A percentile compares a stretch with the other conserved stretches of the same genome.
phyloP scores from a whole-genome alignment of 192 early-diverging fungal genomes.

The Coemansia sp. region DNA sequence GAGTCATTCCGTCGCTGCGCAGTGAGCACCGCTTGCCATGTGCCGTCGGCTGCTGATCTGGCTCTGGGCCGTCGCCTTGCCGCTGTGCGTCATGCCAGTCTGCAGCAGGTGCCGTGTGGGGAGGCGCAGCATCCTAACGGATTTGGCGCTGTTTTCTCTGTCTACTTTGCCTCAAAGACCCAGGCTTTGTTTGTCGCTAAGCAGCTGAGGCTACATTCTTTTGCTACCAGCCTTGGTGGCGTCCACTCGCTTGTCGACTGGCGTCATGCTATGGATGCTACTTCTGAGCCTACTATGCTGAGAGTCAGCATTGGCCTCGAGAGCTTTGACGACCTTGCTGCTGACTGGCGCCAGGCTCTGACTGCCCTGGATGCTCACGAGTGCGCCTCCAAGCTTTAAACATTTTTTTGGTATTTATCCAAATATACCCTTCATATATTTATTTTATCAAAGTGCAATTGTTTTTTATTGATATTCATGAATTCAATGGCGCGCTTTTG shows the following conservation, averaged over 20 bases:
- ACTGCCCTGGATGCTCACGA: conserved; percentile 34
- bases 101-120: conserved; percentile 28
- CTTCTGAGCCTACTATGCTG: conserved; percentile 49
- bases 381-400: conserved; percentile 24
- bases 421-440: background rate
- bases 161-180: conserved; percentile 49
- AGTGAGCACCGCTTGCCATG: conserved; percentile 42
- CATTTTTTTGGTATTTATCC: background rate
- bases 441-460: background rate
- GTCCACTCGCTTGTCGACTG: conserved; percentile 69
- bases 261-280: conserved; percentile 56
- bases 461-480: no score
- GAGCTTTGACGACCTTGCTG: conserved; percentile 62
- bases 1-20: conserved; percentile 41
- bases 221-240: conserved; percentile 71
- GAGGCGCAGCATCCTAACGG: conserved; percentile 47
- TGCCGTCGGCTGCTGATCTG: conserved; percentile 22
- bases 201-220: conserved; percentile 46
- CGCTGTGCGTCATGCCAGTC: conserved; percentile 43
- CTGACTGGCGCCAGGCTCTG: conserved; percentile 61
- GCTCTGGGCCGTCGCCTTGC: conserved; percentile 29
- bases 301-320: conserved; percentile 74
- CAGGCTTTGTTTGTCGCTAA: conserved; percentile 56
- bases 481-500: no score
- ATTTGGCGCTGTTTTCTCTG: conserved; percentile 42